phyloP scores from a whole-genome alignment of 768 basidiomycete genomes.

The Imleria badia region DNA sequence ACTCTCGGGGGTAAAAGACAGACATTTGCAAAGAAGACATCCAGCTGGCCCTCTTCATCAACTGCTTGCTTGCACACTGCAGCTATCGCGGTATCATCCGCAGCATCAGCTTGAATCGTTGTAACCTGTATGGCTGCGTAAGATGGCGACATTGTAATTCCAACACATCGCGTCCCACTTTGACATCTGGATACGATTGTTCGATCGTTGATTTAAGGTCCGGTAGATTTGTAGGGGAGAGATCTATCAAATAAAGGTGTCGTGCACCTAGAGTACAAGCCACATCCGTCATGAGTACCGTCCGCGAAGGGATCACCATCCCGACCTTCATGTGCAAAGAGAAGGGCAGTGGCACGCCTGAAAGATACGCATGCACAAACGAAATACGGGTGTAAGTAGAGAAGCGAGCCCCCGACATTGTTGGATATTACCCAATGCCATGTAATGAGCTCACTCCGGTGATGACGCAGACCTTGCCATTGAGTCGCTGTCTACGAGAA shows the following conservation, averaged over 20 bases:
- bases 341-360: conserved; percentile 70
- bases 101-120: conserved; percentile 75
- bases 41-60: conserved; percentile 80
- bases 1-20: conserved; percentile 17
- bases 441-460: conserved; percentile 86
- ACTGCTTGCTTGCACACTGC: conserved; percentile 69
- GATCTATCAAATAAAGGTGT: conserved; percentile 78
- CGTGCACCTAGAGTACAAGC: conserved; percentile 58
- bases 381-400: conserved; percentile 12
- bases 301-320: not conserved
- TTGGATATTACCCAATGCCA: conserved; percentile 73
- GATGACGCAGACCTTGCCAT: conserved; percentile 80
- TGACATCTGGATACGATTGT: conserved; percentile 70
- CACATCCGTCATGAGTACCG: conserved; percentile 3
- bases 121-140: conserved; percentile 62
- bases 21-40: conserved; percentile 96
- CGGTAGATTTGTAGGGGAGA: conserved; percentile 63
- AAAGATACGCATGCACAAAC: not conserved
- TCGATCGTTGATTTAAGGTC: conserved; percentile 69
- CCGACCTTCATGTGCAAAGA: conserved; percentile 79
- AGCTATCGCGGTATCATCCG: conserved; percentile 69
- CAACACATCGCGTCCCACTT: conserved; percentile 43
- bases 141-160: conserved; percentile 3
- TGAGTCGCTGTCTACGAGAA: conserved; percentile 55
- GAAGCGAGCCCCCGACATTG: conserved; percentile 3